Percentiles rank a stretch among this genome's conserved stretches.
These are phyloP conservation scores for Aspergillus panamensis DNA, from an alignment of 495 filamentous ascomycete genomes.

Conservation along the genomic window DNA sequence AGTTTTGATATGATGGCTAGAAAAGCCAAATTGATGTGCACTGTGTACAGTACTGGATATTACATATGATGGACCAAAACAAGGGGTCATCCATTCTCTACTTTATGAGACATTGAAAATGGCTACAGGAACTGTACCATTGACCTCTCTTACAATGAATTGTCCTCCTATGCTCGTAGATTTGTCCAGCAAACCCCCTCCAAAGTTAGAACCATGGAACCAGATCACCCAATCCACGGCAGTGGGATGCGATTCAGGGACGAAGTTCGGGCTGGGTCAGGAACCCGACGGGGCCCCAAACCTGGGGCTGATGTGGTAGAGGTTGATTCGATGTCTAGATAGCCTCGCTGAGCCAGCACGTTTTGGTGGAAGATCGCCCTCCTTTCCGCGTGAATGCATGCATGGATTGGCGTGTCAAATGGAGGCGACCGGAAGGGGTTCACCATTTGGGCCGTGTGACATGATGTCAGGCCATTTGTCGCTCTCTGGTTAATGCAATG, in stretches of 20 bases:
- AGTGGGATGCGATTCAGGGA: not conserved
- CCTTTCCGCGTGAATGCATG: not conserved
- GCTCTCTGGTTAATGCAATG: not conserved
- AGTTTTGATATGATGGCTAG: not conserved
- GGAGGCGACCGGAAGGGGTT: not conserved
- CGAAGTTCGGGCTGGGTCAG: conserved; percentile 8
- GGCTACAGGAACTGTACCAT: not conserved
- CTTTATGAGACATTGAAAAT: not conserved
- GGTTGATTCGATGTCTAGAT: conserved; percentile 10
- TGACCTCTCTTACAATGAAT: not conserved
- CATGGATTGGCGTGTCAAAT: not conserved
- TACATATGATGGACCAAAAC: not conserved
- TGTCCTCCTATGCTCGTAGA: too few relatives aligned
- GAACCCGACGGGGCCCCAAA: conserved; percentile 13
- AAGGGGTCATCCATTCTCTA: not conserved
- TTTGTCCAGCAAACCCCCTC: too few relatives aligned
- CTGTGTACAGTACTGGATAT: not conserved
- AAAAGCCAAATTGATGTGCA: not conserved
- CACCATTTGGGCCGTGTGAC: not conserved
- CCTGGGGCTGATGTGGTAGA: conserved; percentile 5
- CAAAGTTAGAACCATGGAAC: conserved; percentile 10
- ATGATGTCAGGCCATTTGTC: not conserved
- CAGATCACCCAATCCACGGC: not conserved
- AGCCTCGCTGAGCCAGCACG: not conserved
- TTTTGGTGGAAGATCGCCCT: conserved; percentile 2